phyloP scores from a whole-genome alignment of 441 rosid genomes.

The Brassica hybrid region DNA sequence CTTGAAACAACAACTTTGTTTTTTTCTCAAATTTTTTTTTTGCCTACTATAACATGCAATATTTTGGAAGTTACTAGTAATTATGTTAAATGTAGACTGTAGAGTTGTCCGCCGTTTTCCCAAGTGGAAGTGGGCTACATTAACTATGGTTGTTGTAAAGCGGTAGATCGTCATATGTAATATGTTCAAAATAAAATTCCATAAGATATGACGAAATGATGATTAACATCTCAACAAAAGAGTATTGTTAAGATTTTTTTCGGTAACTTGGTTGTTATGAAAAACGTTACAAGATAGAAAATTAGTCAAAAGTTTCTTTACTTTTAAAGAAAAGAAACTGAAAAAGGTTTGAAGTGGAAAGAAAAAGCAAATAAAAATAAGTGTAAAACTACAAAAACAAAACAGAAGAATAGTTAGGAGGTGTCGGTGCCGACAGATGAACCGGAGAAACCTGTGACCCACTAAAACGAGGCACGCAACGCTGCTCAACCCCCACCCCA shows the following conservation, averaged over 20 bases:
- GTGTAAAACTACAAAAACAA: constrained; percentile 5
- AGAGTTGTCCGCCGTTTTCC: neutral
- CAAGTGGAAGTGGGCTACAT: neutral
- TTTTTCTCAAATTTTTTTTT: too few species aligned
- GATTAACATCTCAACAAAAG: neutral
- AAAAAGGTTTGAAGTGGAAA: constrained; percentile 1
- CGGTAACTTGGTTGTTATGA: neutral
- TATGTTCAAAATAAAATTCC: too few species aligned
- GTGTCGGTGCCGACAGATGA: constrained; percentile 45
- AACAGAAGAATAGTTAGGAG: constrained; percentile 26
- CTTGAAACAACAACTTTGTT: too few species aligned
- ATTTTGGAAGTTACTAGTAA: neutral
- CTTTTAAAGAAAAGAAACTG: neutral
- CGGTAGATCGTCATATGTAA: too few species aligned
- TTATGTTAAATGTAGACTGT: neutral
- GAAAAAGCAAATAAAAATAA: constrained; percentile 4
- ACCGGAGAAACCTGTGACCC: constrained; percentile 38
- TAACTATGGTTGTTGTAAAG: neutral
- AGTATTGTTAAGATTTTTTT: neutral
- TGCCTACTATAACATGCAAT: neutral
- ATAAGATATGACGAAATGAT: neutral
- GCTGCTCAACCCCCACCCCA: constrained; percentile 29
- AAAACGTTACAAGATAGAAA: neutral
- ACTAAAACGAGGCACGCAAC: constrained; percentile 36
- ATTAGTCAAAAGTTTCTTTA: constrained; percentile 22